Evolutionary conservation across 2,329 filamentous ascomycete species (phyloP), one percentile per base, ranked within the genome.

Genomic region (Hirsutella rhossiliensis): DNA sequence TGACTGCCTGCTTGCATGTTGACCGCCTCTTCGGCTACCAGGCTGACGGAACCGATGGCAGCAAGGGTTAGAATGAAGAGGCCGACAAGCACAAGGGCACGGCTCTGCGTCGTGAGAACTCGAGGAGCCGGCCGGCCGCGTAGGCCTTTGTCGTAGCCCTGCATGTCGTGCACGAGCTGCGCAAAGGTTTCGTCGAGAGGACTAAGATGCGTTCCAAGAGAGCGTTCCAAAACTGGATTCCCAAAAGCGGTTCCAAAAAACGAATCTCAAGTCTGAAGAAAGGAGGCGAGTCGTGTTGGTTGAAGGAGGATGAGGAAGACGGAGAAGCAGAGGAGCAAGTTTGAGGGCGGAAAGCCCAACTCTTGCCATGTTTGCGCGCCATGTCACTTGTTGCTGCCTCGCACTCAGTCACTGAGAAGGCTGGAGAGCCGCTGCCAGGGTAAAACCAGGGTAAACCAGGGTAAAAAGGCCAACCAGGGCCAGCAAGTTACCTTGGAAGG

Each of bases 171-270:
- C 7, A 36, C 30, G 30, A 17, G 6, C 8, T 9, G 34, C 15
- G 34, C 4, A 15, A 15, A n/a, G 8, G 15, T 5, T 31, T 23
- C 27, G 40, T 4, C 13, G 39, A 42, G 32, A 32, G 36, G 36
- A 34, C 40, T 50, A 55, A 50, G 41, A 53, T 56, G 48, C 43
- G 45, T 50, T 45, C 50, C 54, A 57, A 58, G 50, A 56, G 41
- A 48, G 45, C 44, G 49, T 44, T 50, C 48, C 50, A 53, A 53
- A 53, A 52, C 42, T 30, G 47, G 46, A 43, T 45, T 43, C 48
- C 47, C 54, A 55, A 53, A 50, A 49, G 31, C 43, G 42, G 43
- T 42, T 40, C 43, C 49, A 52, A 51, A 52, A 45, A 36, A 31
- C 12, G 23, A 19, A n/a, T 15, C 34, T 11, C 11, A 29, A 3